A percentile compares a stretch with the other conserved stretches of the same genome.
Conservation (phyloP, 805 yeast genomes). For the Hanseniaspora clermontiae region DNA sequence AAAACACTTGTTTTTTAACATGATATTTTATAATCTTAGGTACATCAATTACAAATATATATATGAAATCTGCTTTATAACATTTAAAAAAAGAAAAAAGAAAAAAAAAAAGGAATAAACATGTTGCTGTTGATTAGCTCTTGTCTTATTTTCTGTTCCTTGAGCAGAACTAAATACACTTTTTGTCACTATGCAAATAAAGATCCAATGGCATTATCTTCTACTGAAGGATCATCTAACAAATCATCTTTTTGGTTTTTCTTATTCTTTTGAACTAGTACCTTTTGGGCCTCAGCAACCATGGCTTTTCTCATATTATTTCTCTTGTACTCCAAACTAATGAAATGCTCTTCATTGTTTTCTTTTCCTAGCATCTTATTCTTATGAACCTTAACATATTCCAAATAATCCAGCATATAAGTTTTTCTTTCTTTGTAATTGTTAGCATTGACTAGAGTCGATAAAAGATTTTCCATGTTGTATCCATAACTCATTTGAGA, state of each 20-base stretch:
- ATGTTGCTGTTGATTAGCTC: not conserved
- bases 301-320: conserved; percentile 32
- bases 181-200: conserved; percentile 35
- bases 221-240: conserved; percentile 60
- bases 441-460: conserved; percentile 48
- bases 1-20: not conserved
- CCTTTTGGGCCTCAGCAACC: conserved; percentile 44
- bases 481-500: conserved; percentile 44
- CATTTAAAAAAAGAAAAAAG: not conserved
- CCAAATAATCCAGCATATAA: conserved; percentile 63
- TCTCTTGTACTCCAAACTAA: conserved; percentile 23
- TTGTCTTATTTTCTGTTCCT: too few relatives aligned
- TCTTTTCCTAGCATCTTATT: conserved; percentile 24
- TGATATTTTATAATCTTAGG: not conserved
- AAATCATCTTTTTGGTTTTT: conserved; percentile 36
- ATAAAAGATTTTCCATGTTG: conserved; percentile 52
- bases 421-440: conserved; percentile 68
- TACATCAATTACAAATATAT: not conserved
- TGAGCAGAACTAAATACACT: not conserved
- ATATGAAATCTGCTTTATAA: not conserved
- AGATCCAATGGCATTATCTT: conserved; percentile 52
- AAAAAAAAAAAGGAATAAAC: not conserved
- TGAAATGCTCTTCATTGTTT: conserved; percentile 30
- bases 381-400: conserved; percentile 39
- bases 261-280: conserved; percentile 39